A percentile compares a stretch with the other conserved stretches of the same genome.
Evolutionary conservation across 306 rosid genomes (phyloP).

Genomic region (Dryas octopetala): DNA sequence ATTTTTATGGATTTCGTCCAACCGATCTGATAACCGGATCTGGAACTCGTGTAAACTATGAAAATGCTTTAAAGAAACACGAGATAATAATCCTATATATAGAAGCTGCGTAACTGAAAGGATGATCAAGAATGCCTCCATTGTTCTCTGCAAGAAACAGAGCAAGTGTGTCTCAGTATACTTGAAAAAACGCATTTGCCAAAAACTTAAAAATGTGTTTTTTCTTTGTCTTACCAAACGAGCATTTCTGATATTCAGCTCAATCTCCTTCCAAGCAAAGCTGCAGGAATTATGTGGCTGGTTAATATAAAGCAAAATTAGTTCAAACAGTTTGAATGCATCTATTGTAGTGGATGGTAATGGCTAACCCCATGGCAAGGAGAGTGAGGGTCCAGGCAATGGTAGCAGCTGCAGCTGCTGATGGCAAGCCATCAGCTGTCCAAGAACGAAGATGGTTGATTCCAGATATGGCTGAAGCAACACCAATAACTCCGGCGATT

Average conservation of each 20-base stretch:
- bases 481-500: constrained; percentile 86
- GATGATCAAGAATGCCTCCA: constrained; percentile 92
- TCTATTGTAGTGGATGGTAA: not conserved
- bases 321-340: not conserved
- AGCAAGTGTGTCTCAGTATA: not conserved
- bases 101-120: constrained; percentile 83
- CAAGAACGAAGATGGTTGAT: constrained; percentile 73
- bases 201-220: no score
- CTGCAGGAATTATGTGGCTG: constrained; percentile 38
- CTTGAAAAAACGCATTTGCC: no score
- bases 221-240: constrained; percentile 65
- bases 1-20: no score
- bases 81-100: no score
- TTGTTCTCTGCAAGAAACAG: constrained; percentile 60
- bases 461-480: constrained; percentile 68
- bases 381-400: constrained; percentile 90
- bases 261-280: constrained; percentile 91
- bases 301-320: constrained; percentile 15
- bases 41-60: no score
- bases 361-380: constrained; percentile 83
- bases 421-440: constrained; percentile 73
- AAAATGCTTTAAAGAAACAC: no score
- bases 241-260: constrained; percentile 62
- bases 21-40: no score
- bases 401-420: constrained; percentile 75